A percentile compares a stretch with the other conserved stretches of the same genome.
Evolutionary conservation across 441 rosid genomes (phyloP).

Genomic region (Theobroma grandiflorum): DNA sequence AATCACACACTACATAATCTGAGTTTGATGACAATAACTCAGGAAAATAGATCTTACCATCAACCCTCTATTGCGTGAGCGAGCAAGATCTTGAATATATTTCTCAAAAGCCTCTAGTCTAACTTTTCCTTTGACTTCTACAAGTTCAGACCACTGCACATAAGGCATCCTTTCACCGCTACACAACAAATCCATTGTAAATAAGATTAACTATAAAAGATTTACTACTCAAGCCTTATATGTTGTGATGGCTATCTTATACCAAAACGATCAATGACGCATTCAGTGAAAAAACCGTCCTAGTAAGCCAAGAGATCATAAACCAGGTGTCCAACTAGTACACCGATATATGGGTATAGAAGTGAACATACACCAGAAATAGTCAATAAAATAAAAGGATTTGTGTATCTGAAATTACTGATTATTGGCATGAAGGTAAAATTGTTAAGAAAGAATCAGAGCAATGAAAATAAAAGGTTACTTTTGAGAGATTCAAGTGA

Average conservation of each 20-base stretch:
- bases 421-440: background rate
- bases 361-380: background rate
- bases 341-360: background rate
- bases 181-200: slow-evolving; percentile 29
- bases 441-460: background rate
- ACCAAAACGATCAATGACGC: background rate
- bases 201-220: slow-evolving; percentile 23
- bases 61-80: slow-evolving; percentile 44
- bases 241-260: background rate
- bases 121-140: slow-evolving; percentile 52
- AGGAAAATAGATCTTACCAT: slow-evolving; percentile 39
- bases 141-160: slow-evolving; percentile 40
- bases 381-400: background rate
- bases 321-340: slow-evolving; percentile 8
- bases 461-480: background rate
- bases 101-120: slow-evolving; percentile 47
- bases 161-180: slow-evolving; percentile 50
- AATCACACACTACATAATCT: background rate
- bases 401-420: background rate
- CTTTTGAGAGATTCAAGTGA: background rate
- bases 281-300: slow-evolving; percentile 1
- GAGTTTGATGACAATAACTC: slow-evolving; percentile 17
- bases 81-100: slow-evolving; percentile 49
- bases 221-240: slow-evolving; percentile 14
- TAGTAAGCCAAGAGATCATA: background rate